These are phyloP conservation scores for Vigna angularis DNA, from an alignment of 306 rosid genomes.

Conservation along the genomic window DNA sequence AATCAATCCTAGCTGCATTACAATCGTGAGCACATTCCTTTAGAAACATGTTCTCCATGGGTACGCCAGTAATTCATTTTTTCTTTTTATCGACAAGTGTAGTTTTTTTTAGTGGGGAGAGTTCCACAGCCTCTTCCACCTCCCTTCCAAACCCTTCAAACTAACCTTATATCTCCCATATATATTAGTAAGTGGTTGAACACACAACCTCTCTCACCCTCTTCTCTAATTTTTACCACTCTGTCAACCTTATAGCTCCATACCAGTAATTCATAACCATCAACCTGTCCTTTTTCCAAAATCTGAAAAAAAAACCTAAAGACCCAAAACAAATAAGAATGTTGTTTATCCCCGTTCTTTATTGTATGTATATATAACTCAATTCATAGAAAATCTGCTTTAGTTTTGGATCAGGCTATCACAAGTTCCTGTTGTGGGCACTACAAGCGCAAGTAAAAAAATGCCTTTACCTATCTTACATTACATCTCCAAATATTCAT, in stretches of 20 bases:
- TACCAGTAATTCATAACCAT: background rate
- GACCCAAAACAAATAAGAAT: slow-evolving; percentile 1
- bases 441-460: background rate
- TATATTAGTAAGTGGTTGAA: no score
- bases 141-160: no score
- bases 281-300: slow-evolving; percentile 6
- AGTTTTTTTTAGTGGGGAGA: no score
- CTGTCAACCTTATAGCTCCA: no score
- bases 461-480: slow-evolving; percentile 10
- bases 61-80: background rate
- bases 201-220: no score
- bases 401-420: slow-evolving; percentile 5
- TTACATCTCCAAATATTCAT: slow-evolving; percentile 11
- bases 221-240: no score
- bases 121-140: no score
- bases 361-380: slow-evolving; percentile 10
- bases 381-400: background rate
- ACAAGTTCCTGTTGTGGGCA: slow-evolving; percentile 18
- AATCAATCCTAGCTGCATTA: background rate
- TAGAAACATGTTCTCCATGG: slow-evolving; percentile 1
- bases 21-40: slow-evolving; percentile 10
- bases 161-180: no score
- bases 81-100: no score
- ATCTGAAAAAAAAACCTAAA: background rate
- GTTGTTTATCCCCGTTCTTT: slow-evolving; percentile 1